Base-by-base conservation (phyloP, 768 basidiomycete species). In the Mycena galericulata region DNA sequence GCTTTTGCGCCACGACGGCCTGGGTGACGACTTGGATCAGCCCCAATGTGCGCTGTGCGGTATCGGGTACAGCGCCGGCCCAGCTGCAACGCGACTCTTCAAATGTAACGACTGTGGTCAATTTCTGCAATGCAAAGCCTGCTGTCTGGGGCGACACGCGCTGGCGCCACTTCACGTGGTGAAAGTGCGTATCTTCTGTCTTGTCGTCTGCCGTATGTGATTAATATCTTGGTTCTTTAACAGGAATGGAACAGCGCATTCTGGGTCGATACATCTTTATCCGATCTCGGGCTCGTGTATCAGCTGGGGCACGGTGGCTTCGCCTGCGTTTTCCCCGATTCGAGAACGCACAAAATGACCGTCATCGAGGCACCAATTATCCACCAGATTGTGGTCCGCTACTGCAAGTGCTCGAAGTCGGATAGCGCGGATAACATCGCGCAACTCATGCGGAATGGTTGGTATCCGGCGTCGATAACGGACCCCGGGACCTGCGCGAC, bases 271-370 rank as follows among this genome's bases (percentile, higher is more conserved):
- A 29, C 55, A 3, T 34, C 34, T 26, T 62, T 73, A 12, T 7
- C 0, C 1, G 40, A 18, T 0, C 22, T 70, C 5, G 72, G 72
- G 3, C 65, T 72, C 15, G 57, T 67, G 2, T 67, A 64, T 34
- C 72, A 72, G 45, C 55, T 72, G 1, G 72, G 72, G 2, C 72
- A 72, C 36, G 45, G 47, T 4, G 69, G 62, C 18, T 36, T 43
- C 29, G 36, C 54, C 2, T 65, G 63, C 43, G 53, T 43, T 1
- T 32, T 26, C n/a, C 69, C 69, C 12, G 59, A 51, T 34, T 9
- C 4, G 32, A 30, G 2, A 2, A 10, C 29, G 8, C 45, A 20
- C 22, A 32, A 5, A 6, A 56, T 70, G 69, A 56, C 47, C 8
- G 50, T 69, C 11, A 49, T 73, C 3, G 66, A 66, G 11, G 32